These are phyloP conservation scores for Babesia divergens DNA, from an alignment of 169 alveolate species.

Conservation along the genomic window DNA sequence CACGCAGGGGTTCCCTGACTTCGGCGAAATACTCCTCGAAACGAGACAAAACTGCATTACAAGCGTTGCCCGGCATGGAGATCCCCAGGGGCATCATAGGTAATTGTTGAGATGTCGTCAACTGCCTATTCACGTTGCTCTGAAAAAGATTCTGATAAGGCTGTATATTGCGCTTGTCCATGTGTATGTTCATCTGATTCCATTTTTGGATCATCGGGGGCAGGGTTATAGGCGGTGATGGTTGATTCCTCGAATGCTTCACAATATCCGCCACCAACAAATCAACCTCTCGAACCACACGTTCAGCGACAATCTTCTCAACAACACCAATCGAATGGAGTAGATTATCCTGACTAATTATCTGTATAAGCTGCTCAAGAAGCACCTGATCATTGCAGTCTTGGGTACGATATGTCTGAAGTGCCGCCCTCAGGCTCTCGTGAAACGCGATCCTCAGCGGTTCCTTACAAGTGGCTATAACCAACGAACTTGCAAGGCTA, in stretches of 20 bases:
- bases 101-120: background rate
- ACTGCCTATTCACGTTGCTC: background rate
- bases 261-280: conserved; percentile 22
- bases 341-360: conserved; percentile 88
- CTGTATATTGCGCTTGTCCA: conserved; percentile 26
- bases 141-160: conserved; percentile 25
- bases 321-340: conserved; percentile 92
- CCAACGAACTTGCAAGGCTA: conserved; percentile 91
- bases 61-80: background rate
- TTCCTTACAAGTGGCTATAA: conserved; percentile 94
- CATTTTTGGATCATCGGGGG: conserved; percentile 58
- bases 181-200: conserved; percentile 28
- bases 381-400: conserved; percentile 83
- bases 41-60: conserved; percentile 51
- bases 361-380: conserved; percentile 86
- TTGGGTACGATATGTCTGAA: conserved; percentile 77
- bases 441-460: conserved; percentile 88
- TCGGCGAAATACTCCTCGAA: conserved; percentile 70
- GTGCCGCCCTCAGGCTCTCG: conserved; percentile 85
- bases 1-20: conserved; percentile 74
- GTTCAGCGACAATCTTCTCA: conserved; percentile 91
- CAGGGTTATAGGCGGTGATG: conserved; percentile 2
- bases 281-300: conserved; percentile 86
- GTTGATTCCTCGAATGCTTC: conserved; percentile 10
- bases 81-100: background rate